Evolutionary conservation across 2,329 filamentous ascomycete genomes (phyloP).

Genomic region (Sporothrix inflata): DNA sequence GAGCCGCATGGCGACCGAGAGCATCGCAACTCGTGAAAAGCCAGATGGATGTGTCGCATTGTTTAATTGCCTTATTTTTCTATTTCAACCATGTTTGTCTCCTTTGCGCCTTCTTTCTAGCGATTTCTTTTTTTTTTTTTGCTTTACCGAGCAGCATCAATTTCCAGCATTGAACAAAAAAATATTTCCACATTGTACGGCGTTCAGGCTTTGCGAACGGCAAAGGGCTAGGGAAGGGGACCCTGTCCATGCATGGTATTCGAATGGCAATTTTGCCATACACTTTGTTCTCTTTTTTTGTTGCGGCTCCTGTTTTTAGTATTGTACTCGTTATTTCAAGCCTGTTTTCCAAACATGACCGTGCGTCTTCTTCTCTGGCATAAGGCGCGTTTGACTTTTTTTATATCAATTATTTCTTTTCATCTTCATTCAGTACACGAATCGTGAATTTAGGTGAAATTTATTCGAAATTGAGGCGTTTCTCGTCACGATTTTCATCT

Average conservation of each 20-base stretch:
- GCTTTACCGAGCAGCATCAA: background rate
- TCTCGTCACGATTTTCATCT: too few species aligned
- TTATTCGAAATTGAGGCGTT: too few species aligned
- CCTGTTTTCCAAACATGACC: background rate
- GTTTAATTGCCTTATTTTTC: background rate
- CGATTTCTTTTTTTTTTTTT: conserved; percentile 9
- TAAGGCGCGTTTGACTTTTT: background rate
- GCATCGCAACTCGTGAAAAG: background rate
- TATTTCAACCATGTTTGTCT: background rate
- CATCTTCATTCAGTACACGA: background rate
- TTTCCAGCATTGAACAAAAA: background rate
- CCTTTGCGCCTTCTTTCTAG: background rate
- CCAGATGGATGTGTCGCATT: background rate
- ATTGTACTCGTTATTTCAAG: too few species aligned
- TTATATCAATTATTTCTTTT: background rate
- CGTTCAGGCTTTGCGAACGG: background rate
- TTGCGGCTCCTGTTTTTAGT: background rate
- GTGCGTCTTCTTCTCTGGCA: background rate
- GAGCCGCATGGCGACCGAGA: background rate
- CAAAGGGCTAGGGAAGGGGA: background rate
- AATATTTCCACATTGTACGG: background rate
- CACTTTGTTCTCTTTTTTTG: too few species aligned
- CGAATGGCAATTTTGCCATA: background rate
- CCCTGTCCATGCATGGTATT: too few species aligned
- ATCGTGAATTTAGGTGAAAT: background rate